A percentile compares a stretch with the other conserved stretches of the same genome.
Conservation (phyloP, 1,139 yeast genomes). For the Wickerhamomyces sp. region DNA sequence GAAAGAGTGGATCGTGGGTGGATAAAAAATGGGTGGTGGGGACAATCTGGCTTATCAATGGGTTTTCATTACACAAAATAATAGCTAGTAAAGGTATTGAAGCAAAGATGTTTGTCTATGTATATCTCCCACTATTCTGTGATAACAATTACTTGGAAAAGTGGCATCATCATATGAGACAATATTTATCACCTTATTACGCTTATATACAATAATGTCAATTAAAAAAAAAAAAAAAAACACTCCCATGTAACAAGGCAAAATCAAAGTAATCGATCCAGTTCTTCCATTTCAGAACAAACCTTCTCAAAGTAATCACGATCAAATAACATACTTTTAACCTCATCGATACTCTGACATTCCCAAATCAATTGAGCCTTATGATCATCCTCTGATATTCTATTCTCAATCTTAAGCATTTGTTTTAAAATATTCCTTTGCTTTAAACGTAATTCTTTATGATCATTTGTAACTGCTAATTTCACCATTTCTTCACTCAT, state of each 20-base stretch:
- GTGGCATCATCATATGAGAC: no score
- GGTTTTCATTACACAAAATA: no score
- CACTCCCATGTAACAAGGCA: no score
- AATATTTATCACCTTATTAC: no score
- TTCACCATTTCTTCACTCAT: slow-evolving; percentile 52
- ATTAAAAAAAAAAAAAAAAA: no score
- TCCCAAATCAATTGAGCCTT: slow-evolving; percentile 29
- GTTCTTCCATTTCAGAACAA: slow-evolving; percentile 34
- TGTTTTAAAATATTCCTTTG: slow-evolving; percentile 57
- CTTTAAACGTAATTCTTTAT: slow-evolving; percentile 49
- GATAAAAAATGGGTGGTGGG: no score
- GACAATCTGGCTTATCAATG: no score
- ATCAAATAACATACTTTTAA: slow-evolving; percentile 36
- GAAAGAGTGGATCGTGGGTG: slow-evolving; percentile 1
- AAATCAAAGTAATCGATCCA: slow-evolving; percentile 22
- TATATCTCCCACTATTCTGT: no score
- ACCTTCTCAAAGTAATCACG: slow-evolving; percentile 38
- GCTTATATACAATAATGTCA: no score
- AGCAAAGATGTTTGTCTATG: no score
- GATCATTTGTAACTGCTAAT: slow-evolving; percentile 54
- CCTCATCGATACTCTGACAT: slow-evolving; percentile 26
- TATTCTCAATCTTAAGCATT: slow-evolving; percentile 5
- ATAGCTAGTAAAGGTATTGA: no score
- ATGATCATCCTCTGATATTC: slow-evolving; percentile 11
- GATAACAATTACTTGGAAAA: no score